Evolutionary conservation across 2,329 filamentous ascomycete species (phyloP).

Genomic region (Corynespora cassiicola): DNA sequence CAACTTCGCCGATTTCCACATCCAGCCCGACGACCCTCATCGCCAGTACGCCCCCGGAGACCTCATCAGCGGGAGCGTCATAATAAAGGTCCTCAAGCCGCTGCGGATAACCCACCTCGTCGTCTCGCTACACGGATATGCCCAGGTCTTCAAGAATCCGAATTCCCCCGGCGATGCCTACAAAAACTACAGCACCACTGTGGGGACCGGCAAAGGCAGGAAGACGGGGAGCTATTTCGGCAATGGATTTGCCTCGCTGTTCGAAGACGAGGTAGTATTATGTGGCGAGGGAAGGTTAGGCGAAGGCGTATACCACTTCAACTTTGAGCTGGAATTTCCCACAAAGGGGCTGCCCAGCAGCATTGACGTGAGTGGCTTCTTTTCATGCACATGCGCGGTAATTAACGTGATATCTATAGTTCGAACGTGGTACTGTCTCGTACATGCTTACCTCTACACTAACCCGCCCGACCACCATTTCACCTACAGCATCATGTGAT

Average conservation of each 20-base stretch:
- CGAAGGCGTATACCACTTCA: conserved; percentile 78
- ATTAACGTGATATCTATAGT: conserved; percentile 62
- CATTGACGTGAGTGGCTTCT: conserved; percentile 75
- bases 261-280: conserved; percentile 81
- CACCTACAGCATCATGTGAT: conserved; percentile 80
- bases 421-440: conserved; percentile 90
- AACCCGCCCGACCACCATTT: conserved; percentile 86
- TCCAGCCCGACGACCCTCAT: conserved; percentile 78
- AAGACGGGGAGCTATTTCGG: conserved; percentile 67
- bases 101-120: conserved; percentile 81
- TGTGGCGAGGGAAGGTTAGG: conserved; percentile 80
- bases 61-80: conserved; percentile 73
- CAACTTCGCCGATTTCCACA: conserved; percentile 78
- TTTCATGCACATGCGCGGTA: conserved; percentile 7
- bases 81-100: conserved; percentile 75
- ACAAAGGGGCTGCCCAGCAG: conserved; percentile 80
- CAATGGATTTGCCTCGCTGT: conserved; percentile 80
- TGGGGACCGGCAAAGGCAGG: conserved; percentile 62
- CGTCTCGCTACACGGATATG: conserved; percentile 78
- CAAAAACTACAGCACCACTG: conserved; percentile 54
- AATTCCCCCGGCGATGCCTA: conserved; percentile 65
- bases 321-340: conserved; percentile 76
- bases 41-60: conserved; percentile 79
- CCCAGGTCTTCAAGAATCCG: conserved; percentile 76
- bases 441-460: conserved; percentile 91